Percentiles rank a stretch among this genome's conserved stretches.
Evolutionary conservation across 108 stramenopile species (phyloP).

Genomic region (Skeletonema grethae): DNA sequence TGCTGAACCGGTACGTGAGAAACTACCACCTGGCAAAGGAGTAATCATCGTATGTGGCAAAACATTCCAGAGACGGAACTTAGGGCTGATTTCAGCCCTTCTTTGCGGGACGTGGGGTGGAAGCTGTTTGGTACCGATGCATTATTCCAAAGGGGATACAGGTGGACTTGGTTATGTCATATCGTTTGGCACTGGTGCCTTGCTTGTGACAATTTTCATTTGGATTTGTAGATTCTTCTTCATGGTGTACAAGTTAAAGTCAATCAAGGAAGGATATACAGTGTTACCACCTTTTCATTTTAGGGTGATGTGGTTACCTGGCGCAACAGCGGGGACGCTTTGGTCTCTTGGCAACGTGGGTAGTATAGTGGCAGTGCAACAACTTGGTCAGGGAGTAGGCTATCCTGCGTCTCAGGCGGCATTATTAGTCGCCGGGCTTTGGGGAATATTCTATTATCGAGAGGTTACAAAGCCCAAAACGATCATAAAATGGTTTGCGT

Average conservation of each 20-base stretch:
- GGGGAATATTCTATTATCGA: conserved; percentile 81
- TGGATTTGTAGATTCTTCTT: conserved; percentile 61
- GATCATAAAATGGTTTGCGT: conserved; percentile 71
- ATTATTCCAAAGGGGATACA: conserved; percentile 49
- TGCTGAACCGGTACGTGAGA: conserved; percentile 2
- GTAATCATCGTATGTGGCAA: conserved; percentile 25
- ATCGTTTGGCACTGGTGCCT: conserved; percentile 71
- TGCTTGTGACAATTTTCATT: conserved; percentile 54
- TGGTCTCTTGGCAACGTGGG: conserved; percentile 80
- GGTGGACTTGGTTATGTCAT: conserved; percentile 71
- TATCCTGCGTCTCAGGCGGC: conserved; percentile 56
- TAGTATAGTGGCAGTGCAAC: conserved; percentile 68
- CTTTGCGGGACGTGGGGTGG: conserved; percentile 56
- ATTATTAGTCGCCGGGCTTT: conserved; percentile 55
- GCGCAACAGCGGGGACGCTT: conserved; percentile 45
- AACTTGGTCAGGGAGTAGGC: conserved; percentile 85
- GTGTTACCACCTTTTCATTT: conserved; percentile 57
- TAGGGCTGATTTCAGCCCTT: conserved; percentile 42
- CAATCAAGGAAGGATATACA: conserved; percentile 30
- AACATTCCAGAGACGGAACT: conserved; percentile 22
- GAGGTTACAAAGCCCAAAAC: conserved; percentile 58
- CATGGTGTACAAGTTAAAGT: conserved; percentile 23
- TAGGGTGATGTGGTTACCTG: conserved; percentile 59
- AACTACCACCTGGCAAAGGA: conserved; percentile 3
- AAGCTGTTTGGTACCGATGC: conserved; percentile 54